Evolutionary conservation across 108 stramenopile species (phyloP).

Genomic region (Aurantiochytrium sp.): DNA sequence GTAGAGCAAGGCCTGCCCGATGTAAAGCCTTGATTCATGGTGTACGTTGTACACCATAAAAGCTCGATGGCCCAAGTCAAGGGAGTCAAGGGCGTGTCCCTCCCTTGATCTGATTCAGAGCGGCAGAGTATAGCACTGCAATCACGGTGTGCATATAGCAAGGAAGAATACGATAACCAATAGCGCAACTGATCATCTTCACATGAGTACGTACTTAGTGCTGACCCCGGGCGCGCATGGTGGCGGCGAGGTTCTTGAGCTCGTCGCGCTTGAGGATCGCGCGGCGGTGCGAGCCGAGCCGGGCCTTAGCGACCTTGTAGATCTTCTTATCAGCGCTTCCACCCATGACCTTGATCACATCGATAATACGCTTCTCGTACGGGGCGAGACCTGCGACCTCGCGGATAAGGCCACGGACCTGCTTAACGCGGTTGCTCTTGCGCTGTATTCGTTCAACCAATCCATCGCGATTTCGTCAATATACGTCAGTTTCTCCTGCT

Average conservation of each 20-base stretch:
- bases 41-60: too few species aligned
- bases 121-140: too few species aligned
- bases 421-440: conserved; percentile 67
- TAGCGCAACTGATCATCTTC: background rate
- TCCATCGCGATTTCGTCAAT: too few species aligned
- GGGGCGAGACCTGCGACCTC: conserved; percentile 96
- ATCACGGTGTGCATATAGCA: too few species aligned
- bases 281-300: conserved; percentile 96
- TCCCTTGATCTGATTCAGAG: too few species aligned
- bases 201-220: background rate
- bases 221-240: conserved; percentile 63
- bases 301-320: conserved; percentile 99
- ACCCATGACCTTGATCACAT: conserved; percentile 99
- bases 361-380: conserved; percentile 96
- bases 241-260: conserved; percentile 85
- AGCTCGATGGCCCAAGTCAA: too few species aligned
- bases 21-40: too few species aligned
- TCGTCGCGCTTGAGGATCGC: conserved; percentile 96
- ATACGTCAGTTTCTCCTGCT: too few species aligned
- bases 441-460: background rate
- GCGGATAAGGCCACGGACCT: conserved; percentile 84
- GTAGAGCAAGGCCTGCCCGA: too few species aligned
- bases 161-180: too few species aligned
- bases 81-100: too few species aligned
- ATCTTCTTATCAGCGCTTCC: conserved; percentile 92